Evolutionary conservation across 1,139 yeast species (phyloP).

Genomic region (Keqinozyma sinolaborantium): DNA sequence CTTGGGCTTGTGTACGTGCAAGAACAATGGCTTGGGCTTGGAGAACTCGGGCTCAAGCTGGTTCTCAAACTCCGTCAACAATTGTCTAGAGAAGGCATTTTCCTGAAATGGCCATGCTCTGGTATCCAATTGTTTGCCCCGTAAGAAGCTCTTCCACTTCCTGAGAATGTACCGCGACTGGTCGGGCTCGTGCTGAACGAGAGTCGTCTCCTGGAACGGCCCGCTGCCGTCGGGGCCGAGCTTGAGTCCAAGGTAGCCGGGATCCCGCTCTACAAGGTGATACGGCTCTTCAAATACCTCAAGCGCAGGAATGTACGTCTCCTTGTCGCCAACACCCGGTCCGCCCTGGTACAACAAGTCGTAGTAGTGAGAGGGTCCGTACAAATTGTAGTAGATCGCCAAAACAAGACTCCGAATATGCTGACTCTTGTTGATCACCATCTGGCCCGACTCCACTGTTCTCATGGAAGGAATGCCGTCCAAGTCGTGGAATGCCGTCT

Average conservation of each 20-base stretch:
- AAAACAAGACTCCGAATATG: constrained; percentile 28
- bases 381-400: constrained; percentile 30
- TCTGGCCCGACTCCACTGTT: constrained; percentile 34
- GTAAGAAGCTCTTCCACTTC: constrained; percentile 29
- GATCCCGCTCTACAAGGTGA: constrained; percentile 19
- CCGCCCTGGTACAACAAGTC: constrained; percentile 9
- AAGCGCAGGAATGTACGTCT: constrained; percentile 37
- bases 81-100: constrained; percentile 19
- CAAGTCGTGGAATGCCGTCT: constrained; percentile 30
- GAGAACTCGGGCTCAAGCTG: constrained; percentile 6
- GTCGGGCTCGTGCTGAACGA: constrained; percentile 32
- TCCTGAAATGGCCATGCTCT: constrained; percentile 30
- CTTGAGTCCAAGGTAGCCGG: constrained; percentile 23
- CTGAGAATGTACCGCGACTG: constrained; percentile 17
- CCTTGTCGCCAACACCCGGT: constrained; percentile 42
- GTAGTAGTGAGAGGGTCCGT: constrained; percentile 14
- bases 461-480: constrained; percentile 26
- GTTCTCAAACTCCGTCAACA: constrained; percentile 19
- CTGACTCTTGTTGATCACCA: constrained; percentile 28
- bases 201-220: constrained; percentile 24
- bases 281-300: constrained; percentile 34
- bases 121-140: constrained; percentile 18
- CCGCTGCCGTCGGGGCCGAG: constrained; percentile 13
- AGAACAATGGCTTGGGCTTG: constrained; percentile 28
- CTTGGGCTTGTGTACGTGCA: constrained; percentile 44